These are phyloP conservation scores for Arctostaphylos glauca DNA, from an alignment of 148 eudicot genomes.

Conservation along the genomic window DNA sequence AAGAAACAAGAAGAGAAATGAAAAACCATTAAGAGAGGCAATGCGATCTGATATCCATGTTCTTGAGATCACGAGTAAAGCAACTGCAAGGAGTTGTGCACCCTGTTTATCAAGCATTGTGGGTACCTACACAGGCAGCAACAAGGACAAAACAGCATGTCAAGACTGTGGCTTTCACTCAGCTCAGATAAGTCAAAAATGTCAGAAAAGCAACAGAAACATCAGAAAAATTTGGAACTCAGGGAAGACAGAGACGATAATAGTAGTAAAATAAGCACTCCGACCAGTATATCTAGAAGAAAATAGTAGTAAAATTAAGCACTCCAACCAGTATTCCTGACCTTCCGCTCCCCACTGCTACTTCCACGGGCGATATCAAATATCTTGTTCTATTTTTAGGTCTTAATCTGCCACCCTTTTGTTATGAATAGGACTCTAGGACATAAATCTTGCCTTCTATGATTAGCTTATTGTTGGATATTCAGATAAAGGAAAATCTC, in stretches of 20 bases:
- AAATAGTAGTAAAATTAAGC: not conserved
- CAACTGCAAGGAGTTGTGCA: conserved; percentile 91
- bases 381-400: not conserved
- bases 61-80: conserved; percentile 81
- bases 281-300: not conserved
- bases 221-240: not conserved
- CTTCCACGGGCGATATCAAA: not conserved
- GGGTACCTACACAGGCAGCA: conserved; percentile 60
- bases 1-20: not conserved
- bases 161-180: conserved; percentile 1
- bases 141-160: conserved; percentile 9
- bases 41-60: conserved; percentile 95
- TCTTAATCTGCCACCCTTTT: not conserved
- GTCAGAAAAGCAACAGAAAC: conserved; percentile 1
- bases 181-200: not conserved
- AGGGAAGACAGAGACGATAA: not conserved
- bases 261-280: not conserved
- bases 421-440: not conserved
- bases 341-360: not conserved
- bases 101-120: conserved; percentile 95
- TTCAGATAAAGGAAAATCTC: not conserved
- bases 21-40: conserved; percentile 92
- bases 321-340: not conserved
- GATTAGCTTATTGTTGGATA: not conserved
- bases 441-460: not conserved